Base-by-base conservation (phyloP, 2,329 filamentous ascomycete species). In the Lasiodiplodia sp. region DNA sequence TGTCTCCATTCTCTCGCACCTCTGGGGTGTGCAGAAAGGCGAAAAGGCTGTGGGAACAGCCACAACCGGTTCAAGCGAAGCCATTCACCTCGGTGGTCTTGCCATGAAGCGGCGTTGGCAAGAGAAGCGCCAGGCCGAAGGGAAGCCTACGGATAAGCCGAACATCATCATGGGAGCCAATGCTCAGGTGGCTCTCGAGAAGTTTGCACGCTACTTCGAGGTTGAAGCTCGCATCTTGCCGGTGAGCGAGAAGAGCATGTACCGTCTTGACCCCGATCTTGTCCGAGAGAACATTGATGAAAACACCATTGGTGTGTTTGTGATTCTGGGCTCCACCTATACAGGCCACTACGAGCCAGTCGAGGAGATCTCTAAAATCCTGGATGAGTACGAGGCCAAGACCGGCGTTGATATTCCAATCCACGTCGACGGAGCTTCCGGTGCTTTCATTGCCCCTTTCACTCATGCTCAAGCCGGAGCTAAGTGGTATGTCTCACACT, bases 101-200 rank as follows among this genome's bases (percentile, higher is more conserved):
- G 90, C 90, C 3, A 92, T 93, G 90, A 92, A 92, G 81, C 83
- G 89, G n/a, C 83, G 88, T 23, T 92, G 90, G 91, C 89, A 92
- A 76, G 87, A 91, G 73, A 86, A 85, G 72, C 84, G 89, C 31
- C 82, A 79, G 67, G 83, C 82, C 0, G 85, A 84, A 47, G 89
- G 89, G 16, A 91, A 92, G 70, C 88, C 90, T 71, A 86, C 84
- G 1, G 82, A 79, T 1, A 87, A 86, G 38, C 91, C 91, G 1
- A 93, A 92, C 74, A 92, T 93, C 71, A 82, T 93, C 73, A 92
- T 93, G 90, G 90, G 89, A 1, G 84, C 88, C 28, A 92, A 92
- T 72, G 90, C 90, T 1, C 91, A 92, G 78, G 90, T 92, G 0
- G 90, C 90, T 0, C 82, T 92, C 52, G 88, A 92, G 78, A 92